These are phyloP conservation scores for Ophiocordyceps australis DNA, from an alignment of 2,329 filamentous ascomycete species.

Conservation along the genomic window DNA sequence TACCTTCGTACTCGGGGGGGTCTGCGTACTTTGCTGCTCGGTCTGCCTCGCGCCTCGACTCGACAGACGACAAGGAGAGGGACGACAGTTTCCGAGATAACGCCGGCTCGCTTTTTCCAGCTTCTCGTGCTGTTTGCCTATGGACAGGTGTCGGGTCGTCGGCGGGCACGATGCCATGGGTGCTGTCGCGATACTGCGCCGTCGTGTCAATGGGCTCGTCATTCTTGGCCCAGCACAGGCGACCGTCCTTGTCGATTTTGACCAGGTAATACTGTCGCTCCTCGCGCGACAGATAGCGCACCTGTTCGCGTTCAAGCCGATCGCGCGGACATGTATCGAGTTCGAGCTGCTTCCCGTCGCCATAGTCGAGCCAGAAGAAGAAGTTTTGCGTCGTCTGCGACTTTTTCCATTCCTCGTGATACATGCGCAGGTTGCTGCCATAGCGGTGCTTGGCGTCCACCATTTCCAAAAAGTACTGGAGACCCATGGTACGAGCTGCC, in stretches of 20 bases:
- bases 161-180: constrained; percentile 50
- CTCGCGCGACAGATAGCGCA: constrained; percentile 69
- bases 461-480: constrained; percentile 77
- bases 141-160: constrained; percentile 43
- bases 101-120: constrained; percentile 5
- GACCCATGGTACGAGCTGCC: constrained; percentile 61
- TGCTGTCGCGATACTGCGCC: constrained; percentile 57
- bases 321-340: constrained; percentile 56
- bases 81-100: constrained; percentile 8
- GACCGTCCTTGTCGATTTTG: constrained; percentile 52
- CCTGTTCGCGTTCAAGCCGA: constrained; percentile 57
- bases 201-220: constrained; percentile 60
- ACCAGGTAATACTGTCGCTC: constrained; percentile 71
- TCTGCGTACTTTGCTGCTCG: constrained; percentile 47
- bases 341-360: constrained; percentile 54
- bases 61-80: constrained; percentile 16
- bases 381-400: constrained; percentile 68
- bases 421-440: constrained; percentile 62
- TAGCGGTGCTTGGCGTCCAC: constrained; percentile 77
- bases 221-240: constrained; percentile 79
- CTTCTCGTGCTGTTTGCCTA: constrained; percentile 26
- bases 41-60: constrained; percentile 35
- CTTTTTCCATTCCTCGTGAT: constrained; percentile 73
- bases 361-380: constrained; percentile 85
- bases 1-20: constrained; percentile 40